phyloP scores from a whole-genome alignment of 1,284 basidiomycete species.

The Blastosporella zonata region DNA sequence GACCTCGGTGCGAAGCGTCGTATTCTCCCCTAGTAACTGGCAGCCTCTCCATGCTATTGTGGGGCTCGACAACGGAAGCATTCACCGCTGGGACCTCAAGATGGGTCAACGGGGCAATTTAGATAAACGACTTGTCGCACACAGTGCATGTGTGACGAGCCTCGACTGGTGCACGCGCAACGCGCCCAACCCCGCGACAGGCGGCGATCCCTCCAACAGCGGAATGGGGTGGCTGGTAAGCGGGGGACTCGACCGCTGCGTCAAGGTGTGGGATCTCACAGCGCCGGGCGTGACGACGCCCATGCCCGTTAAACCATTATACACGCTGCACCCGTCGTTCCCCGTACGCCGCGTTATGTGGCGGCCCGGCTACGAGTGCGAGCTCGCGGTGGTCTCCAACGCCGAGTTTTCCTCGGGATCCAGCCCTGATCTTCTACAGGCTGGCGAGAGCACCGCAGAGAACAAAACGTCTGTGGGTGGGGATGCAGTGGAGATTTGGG shows the following conservation, averaged over 20 bases:
- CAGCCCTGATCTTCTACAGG: conserved; percentile 27
- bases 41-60: conserved; percentile 70
- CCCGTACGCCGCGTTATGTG: conserved; percentile 74
- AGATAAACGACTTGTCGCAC: conserved; percentile 76
- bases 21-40: conserved; percentile 65
- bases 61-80: conserved; percentile 78
- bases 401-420: conserved; percentile 50
- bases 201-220: conserved; percentile 26
- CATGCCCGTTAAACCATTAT: conserved; percentile 60
- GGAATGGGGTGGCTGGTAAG: conserved; percentile 79
- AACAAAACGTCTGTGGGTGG: conserved; percentile 29
- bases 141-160: conserved; percentile 72
- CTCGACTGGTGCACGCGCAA: conserved; percentile 66
- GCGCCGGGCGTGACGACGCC: conserved; percentile 45
- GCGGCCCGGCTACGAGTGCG: conserved; percentile 79
- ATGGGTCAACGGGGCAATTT: conserved; percentile 69
- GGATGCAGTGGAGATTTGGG: conserved; percentile 83
- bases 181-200: conserved; percentile 25
- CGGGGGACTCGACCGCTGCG: conserved; percentile 77
- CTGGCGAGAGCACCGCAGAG: conserved; percentile 2
- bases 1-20: conserved; percentile 66
- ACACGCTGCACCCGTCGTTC: conserved; percentile 74
- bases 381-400: conserved; percentile 72
- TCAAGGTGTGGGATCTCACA: conserved; percentile 85
- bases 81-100: conserved; percentile 76